Conservation (phyloP, 352 stramenopile species). For the Saprolegnia diclina region DNA sequence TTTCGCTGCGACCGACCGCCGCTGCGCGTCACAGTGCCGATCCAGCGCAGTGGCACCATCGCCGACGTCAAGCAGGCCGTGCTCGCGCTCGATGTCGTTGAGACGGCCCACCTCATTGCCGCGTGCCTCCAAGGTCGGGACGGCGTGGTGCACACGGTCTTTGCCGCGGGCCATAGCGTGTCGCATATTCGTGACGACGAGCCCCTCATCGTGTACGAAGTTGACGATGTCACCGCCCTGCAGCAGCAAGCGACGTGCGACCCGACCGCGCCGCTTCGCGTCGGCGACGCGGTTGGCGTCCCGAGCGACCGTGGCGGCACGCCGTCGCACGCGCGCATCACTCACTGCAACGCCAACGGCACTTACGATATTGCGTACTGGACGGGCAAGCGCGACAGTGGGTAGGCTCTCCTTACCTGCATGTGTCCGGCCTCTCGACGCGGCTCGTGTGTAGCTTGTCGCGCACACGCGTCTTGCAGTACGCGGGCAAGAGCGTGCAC, state of each 20-base stretch:
- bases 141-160: slow-evolving; percentile 6
- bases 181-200: slow-evolving; percentile 72
- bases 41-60: slow-evolving; percentile 53
- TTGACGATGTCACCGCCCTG: slow-evolving; percentile 24
- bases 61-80: slow-evolving; percentile 63
- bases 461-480: slow-evolving; percentile 21
- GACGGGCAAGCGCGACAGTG: slow-evolving; percentile 20
- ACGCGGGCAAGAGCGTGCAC: slow-evolving; percentile 30
- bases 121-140: slow-evolving; percentile 20
- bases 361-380: slow-evolving; percentile 30
- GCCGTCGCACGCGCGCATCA: slow-evolving; percentile 25
- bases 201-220: slow-evolving; percentile 56
- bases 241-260: slow-evolving; percentile 6
- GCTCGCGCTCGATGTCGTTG: slow-evolving; percentile 33
- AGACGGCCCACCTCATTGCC: not conserved
- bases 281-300: slow-evolving; percentile 27
- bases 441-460: slow-evolving; percentile 9
- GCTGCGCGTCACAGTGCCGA: slow-evolving; percentile 69
- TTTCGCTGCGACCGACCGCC: slow-evolving; percentile 66
- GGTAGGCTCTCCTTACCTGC: not conserved
- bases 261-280: slow-evolving; percentile 15
- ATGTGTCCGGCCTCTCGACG: not conserved
- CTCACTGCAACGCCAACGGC: slow-evolving; percentile 15
- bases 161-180: slow-evolving; percentile 9
- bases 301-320: slow-evolving; percentile 19